A percentile compares a stretch with the other conserved stretches of the same genome.
Conservation (phyloP, 1,284 basidiomycete genomes). For the Jaminaea rosea region DNA sequence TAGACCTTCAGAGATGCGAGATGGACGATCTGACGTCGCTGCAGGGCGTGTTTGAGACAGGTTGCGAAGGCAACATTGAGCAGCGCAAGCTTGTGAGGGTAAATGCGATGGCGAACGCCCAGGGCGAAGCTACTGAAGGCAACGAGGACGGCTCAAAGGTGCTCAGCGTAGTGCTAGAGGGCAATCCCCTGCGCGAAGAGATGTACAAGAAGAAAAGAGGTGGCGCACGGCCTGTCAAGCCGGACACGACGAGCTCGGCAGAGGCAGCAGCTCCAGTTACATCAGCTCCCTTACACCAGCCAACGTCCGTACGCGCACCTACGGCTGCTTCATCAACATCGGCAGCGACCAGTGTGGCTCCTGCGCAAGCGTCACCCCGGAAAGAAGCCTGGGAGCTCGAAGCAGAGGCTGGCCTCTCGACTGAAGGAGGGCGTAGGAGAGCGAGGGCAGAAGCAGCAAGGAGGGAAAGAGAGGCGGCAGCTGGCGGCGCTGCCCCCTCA, state of each 20-base stretch:
- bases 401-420: not conserved
- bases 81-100: conserved; percentile 25
- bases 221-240: conserved; percentile 16
- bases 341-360: too few species aligned
- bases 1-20: conserved; percentile 35
- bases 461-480: conserved; percentile 6
- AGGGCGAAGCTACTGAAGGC: conserved; percentile 10
- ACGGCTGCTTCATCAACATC: too few species aligned
- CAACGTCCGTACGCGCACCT: too few species aligned
- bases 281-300: too few species aligned
- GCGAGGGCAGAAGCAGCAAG: conserved; percentile 9
- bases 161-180: conserved; percentile 26
- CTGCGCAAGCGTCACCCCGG: too few species aligned
- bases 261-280: too few species aligned
- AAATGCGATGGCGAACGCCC: not conserved
- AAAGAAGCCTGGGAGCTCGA: too few species aligned
- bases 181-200: conserved; percentile 28
- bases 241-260: conserved; percentile 4
- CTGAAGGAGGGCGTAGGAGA: not conserved
- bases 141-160: conserved; percentile 2
- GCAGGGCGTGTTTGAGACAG: conserved; percentile 19
- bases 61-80: conserved; percentile 2
- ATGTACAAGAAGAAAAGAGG: conserved; percentile 26
- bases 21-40: conserved; percentile 23
- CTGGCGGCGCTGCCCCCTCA: not conserved